Percentiles rank a stretch among this genome's conserved stretches.
Conservation (phyloP, 352 stramenopile genomes). For the Phytophthora podocarpi region DNA sequence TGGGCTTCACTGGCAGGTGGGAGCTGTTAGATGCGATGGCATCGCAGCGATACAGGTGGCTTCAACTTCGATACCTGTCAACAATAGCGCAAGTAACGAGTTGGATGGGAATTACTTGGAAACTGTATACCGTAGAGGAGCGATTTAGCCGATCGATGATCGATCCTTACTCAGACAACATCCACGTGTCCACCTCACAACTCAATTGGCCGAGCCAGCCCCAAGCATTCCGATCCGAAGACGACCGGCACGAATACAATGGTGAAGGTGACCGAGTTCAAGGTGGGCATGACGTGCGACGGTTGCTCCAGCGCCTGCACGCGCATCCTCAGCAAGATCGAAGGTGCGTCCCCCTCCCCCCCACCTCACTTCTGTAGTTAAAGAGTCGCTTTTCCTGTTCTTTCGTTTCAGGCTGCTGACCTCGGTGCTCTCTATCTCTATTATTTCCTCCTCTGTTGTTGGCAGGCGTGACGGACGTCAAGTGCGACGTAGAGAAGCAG, state of each 20-base stretch:
- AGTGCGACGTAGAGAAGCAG: slow-evolving; percentile 89
- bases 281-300: slow-evolving; percentile 91
- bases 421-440: neutral
- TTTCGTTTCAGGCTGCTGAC: neutral
- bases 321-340: slow-evolving; percentile 90
- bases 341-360: slow-evolving; percentile 46
- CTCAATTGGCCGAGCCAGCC: slow-evolving; percentile 29
- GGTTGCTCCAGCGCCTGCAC: slow-evolving; percentile 90
- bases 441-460: neutral
- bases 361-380: too few species aligned
- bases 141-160: neutral
- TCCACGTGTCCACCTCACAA: too few species aligned
- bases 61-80: neutral
- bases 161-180: too few species aligned
- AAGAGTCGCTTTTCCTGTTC: too few species aligned
- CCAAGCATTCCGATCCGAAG: slow-evolving; percentile 10
- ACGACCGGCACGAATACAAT: slow-evolving; percentile 36
- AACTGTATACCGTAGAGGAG: neutral
- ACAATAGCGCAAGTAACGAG: neutral
- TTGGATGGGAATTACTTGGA: neutral
- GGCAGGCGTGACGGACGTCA: slow-evolving; percentile 79
- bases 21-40: too few species aligned
- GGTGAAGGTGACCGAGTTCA: slow-evolving; percentile 84
- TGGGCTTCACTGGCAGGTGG: too few species aligned
- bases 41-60: too few species aligned